Evolutionary conservation across 1,139 yeast species (phyloP), one percentile per base, ranked within the genome.

Genomic region (Saccharomycopsis hybrid): DNA sequence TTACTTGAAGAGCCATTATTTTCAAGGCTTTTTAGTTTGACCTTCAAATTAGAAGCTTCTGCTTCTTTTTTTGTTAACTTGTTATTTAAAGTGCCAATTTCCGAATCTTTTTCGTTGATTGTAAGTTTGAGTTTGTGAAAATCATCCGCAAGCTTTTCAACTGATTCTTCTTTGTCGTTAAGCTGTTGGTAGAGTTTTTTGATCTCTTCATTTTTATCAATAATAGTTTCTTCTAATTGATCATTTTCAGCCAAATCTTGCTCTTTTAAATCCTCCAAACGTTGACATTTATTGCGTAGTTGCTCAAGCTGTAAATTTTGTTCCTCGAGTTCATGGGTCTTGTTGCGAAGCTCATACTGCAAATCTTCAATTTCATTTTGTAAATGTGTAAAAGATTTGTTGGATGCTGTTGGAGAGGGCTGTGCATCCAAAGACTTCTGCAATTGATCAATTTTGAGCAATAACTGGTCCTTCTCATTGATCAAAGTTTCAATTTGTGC

Each of bases 361-460:
- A 61, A 52, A 27, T 59, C 59, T 36, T 62, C 62, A 2, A 61
- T 53, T 40, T 58, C 51, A 27, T 57, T 44, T 47, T 57, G 55
- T 27, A 57, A 43, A n/a, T n/a, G n/a, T n/a, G n/a, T n/a, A n/a
- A n/a, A n/a, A 3, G 47, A 28, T 18, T 50, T 51, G 11, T 46
- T 46, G 5, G 28, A n/a, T 24, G 27, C 41, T n/a, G n/a, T n/a
- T n/a, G n/a, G n/a, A n/a, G 32, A 11, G 27, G 28, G n/a, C 13
- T 27, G 24, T 25, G 28, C 18, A 27, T 25, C n/a, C 28, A 44
- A 37, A 27, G 30, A 8, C 2, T 36, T 48, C 4, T 2, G 55
- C 54, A 5, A 54, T 57, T 41, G 48, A 54, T 28, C 49, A 50
- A 44, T 52, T 59, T 42, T 45, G 24, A 39, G 51, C 45, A 11